A percentile compares a stretch with the other conserved stretches of the same genome.
These are phyloP conservation scores for Orbilia javanica DNA, from an alignment of 2,329 filamentous ascomycete genomes.

Conservation along the genomic window DNA sequence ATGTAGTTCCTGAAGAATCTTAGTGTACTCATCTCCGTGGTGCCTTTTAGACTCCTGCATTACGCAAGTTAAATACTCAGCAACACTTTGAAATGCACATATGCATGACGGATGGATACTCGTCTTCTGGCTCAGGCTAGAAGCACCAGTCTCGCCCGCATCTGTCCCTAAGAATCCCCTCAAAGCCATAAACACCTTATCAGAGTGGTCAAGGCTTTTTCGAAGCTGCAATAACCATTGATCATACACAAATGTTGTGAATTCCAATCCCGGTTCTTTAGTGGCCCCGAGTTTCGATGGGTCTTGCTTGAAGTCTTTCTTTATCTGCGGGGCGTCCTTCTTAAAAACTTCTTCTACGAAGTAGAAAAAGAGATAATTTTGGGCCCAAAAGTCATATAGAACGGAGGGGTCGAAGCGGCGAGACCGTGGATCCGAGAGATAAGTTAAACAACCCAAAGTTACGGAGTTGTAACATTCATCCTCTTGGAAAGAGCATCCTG, in stretches of 20 bases:
- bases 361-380: neutral
- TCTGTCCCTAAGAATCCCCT: neutral
- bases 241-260: constrained; percentile 8
- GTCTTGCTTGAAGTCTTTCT: neutral
- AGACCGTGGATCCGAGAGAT: neutral
- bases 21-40: neutral
- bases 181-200: neutral
- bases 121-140: too few relatives aligned
- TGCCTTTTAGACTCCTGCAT: too few relatives aligned
- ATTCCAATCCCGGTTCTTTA: neutral
- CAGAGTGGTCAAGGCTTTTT: neutral
- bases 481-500: neutral
- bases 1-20: neutral
- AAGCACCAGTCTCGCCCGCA: too few relatives aligned
- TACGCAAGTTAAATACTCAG: neutral
- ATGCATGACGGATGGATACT: too few relatives aligned
- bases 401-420: neutral
- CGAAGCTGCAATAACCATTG: constrained; percentile 19
- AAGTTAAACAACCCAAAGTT: neutral
- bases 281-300: neutral
- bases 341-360: too few relatives aligned
- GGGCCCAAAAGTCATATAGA: neutral
- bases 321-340: too few relatives aligned
- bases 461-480: neutral
- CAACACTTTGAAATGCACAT: too few relatives aligned